Conservation (phyloP, 2,329 filamentous ascomycete genomes). For the Amesomyces nigricolor region DNA sequence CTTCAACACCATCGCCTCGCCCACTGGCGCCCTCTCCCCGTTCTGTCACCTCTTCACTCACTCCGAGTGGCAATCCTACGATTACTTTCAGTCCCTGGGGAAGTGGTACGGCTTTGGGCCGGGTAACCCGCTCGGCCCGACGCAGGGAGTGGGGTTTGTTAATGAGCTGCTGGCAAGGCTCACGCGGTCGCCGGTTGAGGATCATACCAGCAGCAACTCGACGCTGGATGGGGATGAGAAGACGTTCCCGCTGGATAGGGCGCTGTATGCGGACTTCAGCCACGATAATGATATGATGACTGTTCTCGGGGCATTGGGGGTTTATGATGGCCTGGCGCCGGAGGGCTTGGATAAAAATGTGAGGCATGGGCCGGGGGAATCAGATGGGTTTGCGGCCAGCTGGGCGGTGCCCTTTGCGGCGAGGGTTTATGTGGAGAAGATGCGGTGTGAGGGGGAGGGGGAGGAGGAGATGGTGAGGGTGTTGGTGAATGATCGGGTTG, state of each 20-base stretch:
- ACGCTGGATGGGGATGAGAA: conserved; percentile 62
- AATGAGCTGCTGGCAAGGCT: conserved; percentile 84
- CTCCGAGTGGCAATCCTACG: conserved; percentile 70
- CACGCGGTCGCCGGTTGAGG: conserved; percentile 61
- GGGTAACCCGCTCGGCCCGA: conserved; percentile 73
- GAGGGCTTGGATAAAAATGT: conserved; percentile 47
- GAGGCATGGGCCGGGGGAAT: conserved; percentile 45
- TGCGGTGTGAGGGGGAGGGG: conserved; percentile 59
- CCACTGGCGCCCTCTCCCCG: conserved; percentile 50
- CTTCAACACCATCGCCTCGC: conserved; percentile 66
- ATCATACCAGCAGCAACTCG: conserved; percentile 69
- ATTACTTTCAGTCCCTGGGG: conserved; percentile 72
- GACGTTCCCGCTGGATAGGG: conserved; percentile 67
- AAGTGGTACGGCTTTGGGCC: conserved; percentile 81
- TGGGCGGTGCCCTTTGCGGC: conserved; percentile 80
- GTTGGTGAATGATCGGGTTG: conserved; percentile 77
- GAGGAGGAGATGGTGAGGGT: conserved; percentile 64
- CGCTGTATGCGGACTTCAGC: conserved; percentile 81
- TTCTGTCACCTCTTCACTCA: conserved; percentile 74
- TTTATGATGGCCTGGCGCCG: conserved; percentile 69
- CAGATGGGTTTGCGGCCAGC: conserved; percentile 65
- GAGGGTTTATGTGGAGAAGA: conserved; percentile 82
- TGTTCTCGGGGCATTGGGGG: conserved; percentile 68
- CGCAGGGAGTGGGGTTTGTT: conserved; percentile 79
- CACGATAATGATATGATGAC: conserved; percentile 85